phyloP scores from a whole-genome alignment of 2,329 filamentous ascomycete genomes.

The Raffaelea arxii region DNA sequence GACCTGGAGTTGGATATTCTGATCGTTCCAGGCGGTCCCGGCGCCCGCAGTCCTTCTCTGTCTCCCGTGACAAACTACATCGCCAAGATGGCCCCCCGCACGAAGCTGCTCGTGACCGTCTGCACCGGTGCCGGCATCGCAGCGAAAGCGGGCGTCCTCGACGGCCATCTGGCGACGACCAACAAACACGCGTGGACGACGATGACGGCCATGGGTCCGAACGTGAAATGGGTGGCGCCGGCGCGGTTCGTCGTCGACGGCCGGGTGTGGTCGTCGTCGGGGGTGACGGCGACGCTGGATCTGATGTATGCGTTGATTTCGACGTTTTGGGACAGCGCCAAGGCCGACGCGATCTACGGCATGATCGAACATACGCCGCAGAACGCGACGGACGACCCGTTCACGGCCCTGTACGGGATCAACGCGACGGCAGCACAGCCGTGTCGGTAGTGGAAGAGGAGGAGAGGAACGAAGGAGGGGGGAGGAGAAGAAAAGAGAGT shows the following conservation, averaged over 20 bases:
- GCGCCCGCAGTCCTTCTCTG: conserved; percentile 19
- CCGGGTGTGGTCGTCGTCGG: conserved; percentile 57
- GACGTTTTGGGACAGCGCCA: too few relatives aligned
- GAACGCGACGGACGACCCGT: too few relatives aligned
- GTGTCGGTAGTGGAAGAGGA: too few relatives aligned
- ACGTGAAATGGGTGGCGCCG: conserved; percentile 48
- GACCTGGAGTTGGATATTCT: conserved; percentile 48
- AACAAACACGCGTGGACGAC: conserved; percentile 51
- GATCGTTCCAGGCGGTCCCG: conserved; percentile 55
- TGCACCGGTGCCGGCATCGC: conserved; percentile 55
- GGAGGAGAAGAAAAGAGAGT: too few relatives aligned
- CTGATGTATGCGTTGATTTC: conserved; percentile 12
- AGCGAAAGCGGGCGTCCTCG: conserved; percentile 48
- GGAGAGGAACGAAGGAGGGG: too few relatives aligned
- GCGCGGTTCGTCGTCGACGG: conserved; percentile 58
- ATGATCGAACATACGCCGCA: too few relatives aligned
- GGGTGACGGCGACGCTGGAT: conserved; percentile 23
- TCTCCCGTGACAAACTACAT: conserved; percentile 25
- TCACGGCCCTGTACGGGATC: too few relatives aligned
- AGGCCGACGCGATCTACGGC: too few relatives aligned
- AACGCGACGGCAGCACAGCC: too few relatives aligned
- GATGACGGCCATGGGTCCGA: conserved; percentile 28
- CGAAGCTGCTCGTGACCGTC: conserved; percentile 51
- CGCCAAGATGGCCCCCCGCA: conserved; percentile 28
- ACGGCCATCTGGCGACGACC: conserved; percentile 52